Percentiles rank a stretch among this genome's conserved stretches.
phyloP scores from a whole-genome alignment of 1,139 yeast genomes.

The Lodderomyces jiufengensis region DNA sequence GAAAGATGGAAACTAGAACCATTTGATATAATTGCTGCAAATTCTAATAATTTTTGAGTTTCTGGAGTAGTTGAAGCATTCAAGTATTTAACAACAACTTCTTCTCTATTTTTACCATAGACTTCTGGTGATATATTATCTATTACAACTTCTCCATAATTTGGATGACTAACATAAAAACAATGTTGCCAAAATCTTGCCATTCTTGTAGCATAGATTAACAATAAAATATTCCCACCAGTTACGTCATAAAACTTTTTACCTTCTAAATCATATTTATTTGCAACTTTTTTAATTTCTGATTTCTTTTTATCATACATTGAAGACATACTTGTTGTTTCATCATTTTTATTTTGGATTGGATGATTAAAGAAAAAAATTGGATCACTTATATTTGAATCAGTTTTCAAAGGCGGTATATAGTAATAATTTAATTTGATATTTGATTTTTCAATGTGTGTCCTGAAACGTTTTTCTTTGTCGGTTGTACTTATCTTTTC shows the following conservation, averaged over 20 bases:
- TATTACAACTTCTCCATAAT: constrained; percentile 5
- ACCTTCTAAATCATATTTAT: neutral
- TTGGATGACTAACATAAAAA: constrained; percentile 5
- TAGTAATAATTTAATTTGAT: constrained; percentile 7
- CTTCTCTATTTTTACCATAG: constrained; percentile 5
- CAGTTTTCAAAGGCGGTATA: constrained; percentile 4
- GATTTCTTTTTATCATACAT: constrained; percentile 5
- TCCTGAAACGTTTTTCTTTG: constrained; percentile 6
- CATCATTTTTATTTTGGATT: neutral
- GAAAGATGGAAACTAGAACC: constrained; percentile 41
- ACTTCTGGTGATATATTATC: constrained; percentile 1
- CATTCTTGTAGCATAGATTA: constrained; percentile 8
- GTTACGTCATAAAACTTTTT: constrained; percentile 9
- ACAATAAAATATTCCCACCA: constrained; percentile 10
- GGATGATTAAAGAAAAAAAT: too few relatives aligned
- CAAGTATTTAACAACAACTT: constrained; percentile 15
- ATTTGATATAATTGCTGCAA: constrained; percentile 44
- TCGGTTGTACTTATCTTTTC: constrained; percentile 5
- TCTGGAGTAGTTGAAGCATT: constrained; percentile 16
- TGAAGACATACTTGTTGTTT: constrained; percentile 8
- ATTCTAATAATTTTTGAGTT: constrained; percentile 27
- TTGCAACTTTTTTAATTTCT: too few relatives aligned
- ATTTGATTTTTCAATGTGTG: constrained; percentile 7
- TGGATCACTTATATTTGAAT: too few relatives aligned
- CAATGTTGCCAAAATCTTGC: constrained; percentile 10